Base-by-base conservation (phyloP, 192 early-diverging fungal genomes). In the Lunasporangiospora selenospora region DNA sequence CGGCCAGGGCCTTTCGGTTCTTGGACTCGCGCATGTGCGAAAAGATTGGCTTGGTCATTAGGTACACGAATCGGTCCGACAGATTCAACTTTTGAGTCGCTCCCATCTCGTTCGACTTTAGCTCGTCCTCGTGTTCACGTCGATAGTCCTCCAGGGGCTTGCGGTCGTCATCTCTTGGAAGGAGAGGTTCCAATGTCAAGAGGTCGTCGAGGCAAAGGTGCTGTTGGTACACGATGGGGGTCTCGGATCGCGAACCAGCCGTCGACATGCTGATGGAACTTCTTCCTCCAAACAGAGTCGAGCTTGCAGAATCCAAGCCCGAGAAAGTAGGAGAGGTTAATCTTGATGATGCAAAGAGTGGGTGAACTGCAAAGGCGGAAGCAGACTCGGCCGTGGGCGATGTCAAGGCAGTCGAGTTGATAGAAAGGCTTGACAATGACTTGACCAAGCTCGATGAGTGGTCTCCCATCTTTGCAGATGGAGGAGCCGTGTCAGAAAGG, bases 11-110 rank as follows among this genome's bases (percentile, higher is more conserved):
- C n/a, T 24, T 32, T 24, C 34, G 10, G 43, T n/a, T 8, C 10
- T 9, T 16, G 21, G 23, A n/a, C 11, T 38, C 42, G 7, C 33
- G 49, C 3, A 52, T 6, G 13, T 53, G 44, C 31, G 55, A 16
- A 24, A 73, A 53, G 19, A 73, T 47, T 1, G 69, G 69, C 33
- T 53, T 63, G 31, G 54, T 53, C 54, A 73, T 63, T 11, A 39
- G 40, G 29, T 58, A 63, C 69, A 73, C 63, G 43, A 73, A 73
- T 2, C 69, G 39, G 13, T 73, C 69, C 11, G 69, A 62, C 13
- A 63, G 19, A 8, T 61, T 61, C 3, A 73, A 43, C 43, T 73
- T 73, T 30, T 73, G 54, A 6, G 63, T 18, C 4, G 69, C 60
- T 13, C 58, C 61, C 4, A 55, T 27, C 40, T 63, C 69, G 16